These are phyloP conservation scores for Aspergillus cristatus DNA, from an alignment of 495 filamentous ascomycete genomes.

Conservation along the genomic window DNA sequence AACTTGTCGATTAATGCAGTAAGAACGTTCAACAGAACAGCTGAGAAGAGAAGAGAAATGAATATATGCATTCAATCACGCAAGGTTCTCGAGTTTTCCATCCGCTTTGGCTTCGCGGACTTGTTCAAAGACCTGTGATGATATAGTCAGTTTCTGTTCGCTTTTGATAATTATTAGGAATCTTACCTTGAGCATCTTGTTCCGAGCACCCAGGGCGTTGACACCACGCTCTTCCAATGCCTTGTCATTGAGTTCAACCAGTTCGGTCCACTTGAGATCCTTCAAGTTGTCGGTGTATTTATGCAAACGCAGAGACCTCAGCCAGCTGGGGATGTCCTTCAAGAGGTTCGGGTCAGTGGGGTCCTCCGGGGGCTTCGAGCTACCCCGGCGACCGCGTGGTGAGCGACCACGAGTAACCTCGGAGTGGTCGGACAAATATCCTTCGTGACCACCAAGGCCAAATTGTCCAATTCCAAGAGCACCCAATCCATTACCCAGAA, in stretches of 20 bases:
- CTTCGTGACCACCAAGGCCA: conserved; percentile 60
- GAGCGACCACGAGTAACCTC: conserved; percentile 84
- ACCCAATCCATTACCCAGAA: conserved; percentile 66
- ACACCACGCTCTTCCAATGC: conserved; percentile 89
- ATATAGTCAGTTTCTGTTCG: conserved; percentile 12
- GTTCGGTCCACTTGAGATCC: conserved; percentile 91
- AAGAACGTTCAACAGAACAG: conserved; percentile 18
- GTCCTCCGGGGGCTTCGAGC: conserved; percentile 95
- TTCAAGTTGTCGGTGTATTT: conserved; percentile 99
- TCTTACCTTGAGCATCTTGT: conserved; percentile 94
- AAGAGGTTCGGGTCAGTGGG: conserved; percentile 85
- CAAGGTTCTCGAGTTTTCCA: conserved; percentile 48
- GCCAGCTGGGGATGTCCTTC: conserved; percentile 93
- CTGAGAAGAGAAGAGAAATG: conserved; percentile 7
- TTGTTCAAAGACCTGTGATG: conserved; percentile 74
- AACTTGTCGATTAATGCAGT: conserved; percentile 25
- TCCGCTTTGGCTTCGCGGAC: conserved; percentile 71
- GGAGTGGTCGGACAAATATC: conserved; percentile 91
- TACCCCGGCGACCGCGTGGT: conserved; percentile 85
- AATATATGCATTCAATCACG: conserved; percentile 11
- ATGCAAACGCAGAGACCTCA: conserved; percentile 88
- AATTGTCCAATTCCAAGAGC: conserved; percentile 68
- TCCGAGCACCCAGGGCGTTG: conserved; percentile 86
- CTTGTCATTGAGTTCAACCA: conserved; percentile 87
- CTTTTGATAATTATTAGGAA: background rate